A percentile compares a stretch with the other conserved stretches of the same genome.
These are phyloP conservation scores for Apiotrichum mycotoxinovorans DNA, from an alignment of 1,284 basidiomycete species.

Conservation along the genomic window DNA sequence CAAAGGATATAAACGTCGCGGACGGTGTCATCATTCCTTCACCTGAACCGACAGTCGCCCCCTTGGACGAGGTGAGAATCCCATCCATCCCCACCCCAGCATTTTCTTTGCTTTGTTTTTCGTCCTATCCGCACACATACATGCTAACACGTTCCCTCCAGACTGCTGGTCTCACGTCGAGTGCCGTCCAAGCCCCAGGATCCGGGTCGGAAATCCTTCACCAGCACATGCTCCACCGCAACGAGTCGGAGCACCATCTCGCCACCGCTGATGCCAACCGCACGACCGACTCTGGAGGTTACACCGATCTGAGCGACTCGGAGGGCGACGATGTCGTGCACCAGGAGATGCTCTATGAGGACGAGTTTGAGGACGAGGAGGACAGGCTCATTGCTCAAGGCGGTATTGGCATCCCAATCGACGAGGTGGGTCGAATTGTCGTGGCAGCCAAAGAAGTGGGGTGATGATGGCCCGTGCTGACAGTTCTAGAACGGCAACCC, in stretches of 20 bases:
- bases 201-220: conserved; percentile 53
- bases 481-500: conserved; percentile 71
- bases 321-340: conserved; percentile 46
- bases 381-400: conserved; percentile 72
- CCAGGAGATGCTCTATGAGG: conserved; percentile 52
- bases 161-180: conserved; percentile 64
- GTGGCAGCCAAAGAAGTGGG: neutral
- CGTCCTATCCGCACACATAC: neutral
- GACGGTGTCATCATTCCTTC: conserved; percentile 28
- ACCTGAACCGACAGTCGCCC: conserved; percentile 34
- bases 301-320: conserved; percentile 37
- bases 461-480: conserved; percentile 8
- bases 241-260: conserved; percentile 34
- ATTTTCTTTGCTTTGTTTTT: too few species aligned
- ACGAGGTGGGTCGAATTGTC: conserved; percentile 57
- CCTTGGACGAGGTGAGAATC: conserved; percentile 40
- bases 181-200: conserved; percentile 67
- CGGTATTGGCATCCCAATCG: conserved; percentile 75
- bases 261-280: conserved; percentile 23
- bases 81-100: neutral
- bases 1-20: neutral
- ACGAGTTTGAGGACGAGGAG: conserved; percentile 67
- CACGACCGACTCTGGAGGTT: conserved; percentile 36
- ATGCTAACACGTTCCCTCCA: conserved; percentile 36
- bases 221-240: conserved; percentile 29